Evolutionary conservation across 2,329 filamentous ascomycete genomes (phyloP).

Genomic region (Aspergillus pseudoglaucus): DNA sequence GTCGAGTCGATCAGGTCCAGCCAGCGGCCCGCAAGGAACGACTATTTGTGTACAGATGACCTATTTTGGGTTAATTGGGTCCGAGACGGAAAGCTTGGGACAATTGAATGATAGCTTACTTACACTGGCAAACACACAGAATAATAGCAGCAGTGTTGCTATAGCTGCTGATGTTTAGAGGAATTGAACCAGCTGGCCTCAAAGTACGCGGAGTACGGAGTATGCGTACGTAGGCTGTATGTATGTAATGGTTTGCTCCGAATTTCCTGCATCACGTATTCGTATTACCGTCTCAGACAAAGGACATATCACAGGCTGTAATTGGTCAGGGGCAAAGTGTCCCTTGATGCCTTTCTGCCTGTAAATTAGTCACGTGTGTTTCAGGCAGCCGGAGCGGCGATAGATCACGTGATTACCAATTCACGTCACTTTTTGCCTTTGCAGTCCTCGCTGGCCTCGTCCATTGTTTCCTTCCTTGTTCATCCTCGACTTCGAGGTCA

Average conservation of each 20-base stretch:
- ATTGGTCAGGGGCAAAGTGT: conserved; percentile 14
- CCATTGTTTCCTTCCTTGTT: conserved; percentile 1
- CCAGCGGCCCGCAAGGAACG: neutral
- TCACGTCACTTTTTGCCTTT: conserved; percentile 27
- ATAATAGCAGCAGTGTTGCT: neutral
- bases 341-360: conserved; percentile 6
- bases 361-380: conserved; percentile 12
- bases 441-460: conserved; percentile 1
- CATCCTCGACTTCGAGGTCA: neutral
- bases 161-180: neutral
- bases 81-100: neutral
- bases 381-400: neutral
- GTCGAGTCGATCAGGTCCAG: neutral
- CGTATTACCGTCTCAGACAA: conserved; percentile 16
- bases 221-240: neutral
- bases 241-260: neutral
- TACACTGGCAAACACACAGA: neutral
- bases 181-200: neutral
- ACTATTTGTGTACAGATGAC: neutral
- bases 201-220: neutral
- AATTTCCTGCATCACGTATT: conserved; percentile 10
- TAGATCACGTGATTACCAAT: conserved; percentile 5
- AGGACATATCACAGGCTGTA: conserved; percentile 27
- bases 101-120: neutral
- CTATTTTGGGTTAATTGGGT: neutral